Base-by-base conservation (phyloP, 179 eudicot genomes). In the Spergularia azorica region DNA sequence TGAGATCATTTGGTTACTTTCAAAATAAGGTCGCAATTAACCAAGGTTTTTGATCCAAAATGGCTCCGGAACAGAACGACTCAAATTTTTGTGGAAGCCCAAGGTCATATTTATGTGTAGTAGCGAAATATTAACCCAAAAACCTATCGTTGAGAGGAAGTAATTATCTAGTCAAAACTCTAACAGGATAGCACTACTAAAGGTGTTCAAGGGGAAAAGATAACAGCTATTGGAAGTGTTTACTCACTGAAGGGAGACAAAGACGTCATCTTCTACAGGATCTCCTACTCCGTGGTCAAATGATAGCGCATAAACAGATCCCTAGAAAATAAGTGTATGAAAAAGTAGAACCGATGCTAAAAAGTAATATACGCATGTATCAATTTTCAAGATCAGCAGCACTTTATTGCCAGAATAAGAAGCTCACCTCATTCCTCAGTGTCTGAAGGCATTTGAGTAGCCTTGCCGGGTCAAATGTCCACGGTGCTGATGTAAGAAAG, bases 261-360 rank as follows among this genome's bases (percentile, higher is more conserved):
- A 95, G 79, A 95, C 87, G 78, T 91, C 99, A 84, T 93, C 96
- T 87, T 95, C 92, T 52, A 93, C 79, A 26, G 99, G 99, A 84
- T 95, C 99, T 76, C 99, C 99, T 68, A 91, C 90, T 15, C 98
- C 96, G 82, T 95, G 99, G 86, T 95, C 94, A 87, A 95, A 95
- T 16, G 99, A 95, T 67, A 98, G 99, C 59, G 80, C 97, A 86
- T 83, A 91, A 48, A 89, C 98, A 60, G 91, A 91, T 83, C 99
- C 99, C 99, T 95, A 82, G 5, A 75, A 32, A 67, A 38, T 63
- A 9, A 7, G 7, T 39, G 64, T 7, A 77, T 77, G 67, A 67
- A 54, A 75, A 50, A 26, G 46, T 32, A 60, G 66, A 8, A 61
- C 65, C 41, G 60, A 63, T 21, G 70, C 18, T 17, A 64, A 61